Conservation (phyloP, 345 rosid genomes). For the Rhizophora mangle region DNA sequence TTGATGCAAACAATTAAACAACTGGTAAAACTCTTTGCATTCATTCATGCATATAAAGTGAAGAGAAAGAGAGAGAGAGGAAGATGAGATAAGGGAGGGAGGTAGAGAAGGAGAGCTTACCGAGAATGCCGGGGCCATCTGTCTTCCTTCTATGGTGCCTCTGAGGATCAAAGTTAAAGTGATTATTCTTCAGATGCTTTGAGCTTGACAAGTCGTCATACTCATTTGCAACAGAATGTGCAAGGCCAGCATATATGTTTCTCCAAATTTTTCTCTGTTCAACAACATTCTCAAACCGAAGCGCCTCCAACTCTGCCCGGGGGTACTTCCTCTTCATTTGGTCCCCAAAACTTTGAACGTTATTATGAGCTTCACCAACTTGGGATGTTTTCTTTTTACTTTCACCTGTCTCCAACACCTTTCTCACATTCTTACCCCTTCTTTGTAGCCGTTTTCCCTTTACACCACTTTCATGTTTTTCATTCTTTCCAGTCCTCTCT, state of each 20-base stretch:
- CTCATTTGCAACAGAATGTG: slow-evolving; percentile 43
- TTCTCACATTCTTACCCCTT: slow-evolving; percentile 36
- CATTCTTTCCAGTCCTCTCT: slow-evolving; percentile 32
- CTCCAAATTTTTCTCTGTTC: slow-evolving; percentile 67
- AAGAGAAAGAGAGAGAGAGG: too few species aligned
- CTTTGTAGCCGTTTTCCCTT: slow-evolving; percentile 37
- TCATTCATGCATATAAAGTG: too few species aligned
- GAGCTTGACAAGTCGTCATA: slow-evolving; percentile 45
- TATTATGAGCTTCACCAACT: slow-evolving; percentile 18
- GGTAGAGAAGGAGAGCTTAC: slow-evolving; percentile 25
- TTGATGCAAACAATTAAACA: background rate
- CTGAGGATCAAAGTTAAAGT: slow-evolving; percentile 26
- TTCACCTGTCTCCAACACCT: slow-evolving; percentile 20
- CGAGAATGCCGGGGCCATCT: slow-evolving; percentile 31
- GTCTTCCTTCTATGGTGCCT: slow-evolving; percentile 18
- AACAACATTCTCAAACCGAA: slow-evolving; percentile 57
- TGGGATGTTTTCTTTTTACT: slow-evolving; percentile 16
- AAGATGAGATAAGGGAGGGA: background rate
- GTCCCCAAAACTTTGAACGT: slow-evolving; percentile 11
- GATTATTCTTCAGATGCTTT: slow-evolving; percentile 40
- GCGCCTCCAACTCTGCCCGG: slow-evolving; percentile 59
- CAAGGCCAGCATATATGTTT: slow-evolving; percentile 48
- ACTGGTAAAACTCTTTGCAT: too few species aligned
- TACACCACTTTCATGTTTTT: slow-evolving; percentile 34
- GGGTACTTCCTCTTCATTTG: slow-evolving; percentile 40